Base-by-base conservation (phyloP, 2,329 filamentous ascomycete species). In the Penicillium olsonii region DNA sequence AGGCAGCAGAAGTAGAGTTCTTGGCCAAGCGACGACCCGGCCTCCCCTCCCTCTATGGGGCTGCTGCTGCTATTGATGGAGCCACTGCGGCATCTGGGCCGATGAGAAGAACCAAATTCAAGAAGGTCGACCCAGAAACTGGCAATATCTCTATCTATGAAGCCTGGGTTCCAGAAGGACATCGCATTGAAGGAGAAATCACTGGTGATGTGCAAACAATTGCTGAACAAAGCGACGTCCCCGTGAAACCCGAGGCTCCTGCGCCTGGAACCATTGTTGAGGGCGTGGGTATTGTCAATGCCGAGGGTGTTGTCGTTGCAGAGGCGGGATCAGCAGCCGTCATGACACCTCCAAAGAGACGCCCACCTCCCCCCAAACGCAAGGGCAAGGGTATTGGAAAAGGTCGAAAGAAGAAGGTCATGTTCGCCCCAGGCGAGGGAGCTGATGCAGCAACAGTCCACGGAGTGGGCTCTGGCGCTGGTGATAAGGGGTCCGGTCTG, bases 81-180 rank as follows among this genome's bases (percentile, higher is more conserved):
- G 61, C 61, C 5, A 63, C 65, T 31, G 55, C 60, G 33, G 61
- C 61, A 8, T 59, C 61, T 67, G 80, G 42, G 69, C 79, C 83
- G 4, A 88, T 94, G 61, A 86, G 88, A 7, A 87, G 87, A 63
- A 90, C 88, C 0, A 94, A 87, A 18, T 88, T 96, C 45, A 84
- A 88, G 61, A 85, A 87, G 57, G 76, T 87, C 10, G 90, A 95
- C 65, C 85, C 87, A 4, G 83, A 84, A 1, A 80, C 78, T 19
- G 92, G 92, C 19, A 92, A 92, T 60, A 81, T 89, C 9, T 90
- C 88, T 53, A 85, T 92, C 2, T 90, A 94, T 68, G 90, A 95
- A 62, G 84, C 94, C 7, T 87, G 90, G 17, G 80, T 95, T 4
- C 82, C 84, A 5, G 88, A 92, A 49, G 91, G 90, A 0, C 88